A percentile compares a stretch with the other conserved stretches of the same genome.
These are phyloP conservation scores for Talaromyces rugulosus DNA, from an alignment of 2,329 filamentous ascomycete genomes.

Conservation along the genomic window DNA sequence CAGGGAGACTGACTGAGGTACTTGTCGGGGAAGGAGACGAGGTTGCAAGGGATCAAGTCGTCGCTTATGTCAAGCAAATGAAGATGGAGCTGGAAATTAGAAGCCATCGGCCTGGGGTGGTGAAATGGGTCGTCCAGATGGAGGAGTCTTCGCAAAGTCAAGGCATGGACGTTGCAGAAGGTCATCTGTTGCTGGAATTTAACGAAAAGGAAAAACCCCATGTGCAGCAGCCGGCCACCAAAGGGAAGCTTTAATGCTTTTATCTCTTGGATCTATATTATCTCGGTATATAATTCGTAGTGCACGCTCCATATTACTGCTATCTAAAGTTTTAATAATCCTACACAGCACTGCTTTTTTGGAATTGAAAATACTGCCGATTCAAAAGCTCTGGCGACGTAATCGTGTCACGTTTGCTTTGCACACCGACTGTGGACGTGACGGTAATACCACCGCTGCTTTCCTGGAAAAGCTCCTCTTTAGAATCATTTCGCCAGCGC, in stretches of 20 bases:
- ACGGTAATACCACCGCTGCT: not conserved
- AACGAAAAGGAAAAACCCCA: slow-evolving; percentile 27
- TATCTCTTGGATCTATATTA: not conserved
- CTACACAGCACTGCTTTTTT: not conserved
- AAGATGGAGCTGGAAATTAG: slow-evolving; percentile 67
- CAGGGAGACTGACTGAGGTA: slow-evolving; percentile 58
- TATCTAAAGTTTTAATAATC: no score
- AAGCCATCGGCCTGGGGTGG: slow-evolving; percentile 43
- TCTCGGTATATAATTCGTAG: not conserved
- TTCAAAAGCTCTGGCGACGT: not conserved
- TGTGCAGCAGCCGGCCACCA: slow-evolving; percentile 58
- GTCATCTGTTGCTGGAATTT: slow-evolving; percentile 50
- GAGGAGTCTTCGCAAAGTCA: slow-evolving; percentile 42
- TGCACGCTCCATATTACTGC: no score
- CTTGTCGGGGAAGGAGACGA: slow-evolving; percentile 51
- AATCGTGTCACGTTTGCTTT: not conserved
- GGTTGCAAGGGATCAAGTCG: slow-evolving; percentile 48
- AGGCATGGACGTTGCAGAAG: slow-evolving; percentile 54
- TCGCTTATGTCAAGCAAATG: slow-evolving; percentile 62
- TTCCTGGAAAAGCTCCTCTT: not conserved
- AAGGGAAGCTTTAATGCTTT: not conserved
- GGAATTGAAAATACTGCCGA: not conserved
- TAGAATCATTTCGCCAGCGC: no score
- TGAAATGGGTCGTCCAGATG: slow-evolving; percentile 50
- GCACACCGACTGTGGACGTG: slow-evolving; percentile 1